Evolutionary conservation across 208 protist species (phyloP).

Genomic region (Crithidia thermophila): DNA sequence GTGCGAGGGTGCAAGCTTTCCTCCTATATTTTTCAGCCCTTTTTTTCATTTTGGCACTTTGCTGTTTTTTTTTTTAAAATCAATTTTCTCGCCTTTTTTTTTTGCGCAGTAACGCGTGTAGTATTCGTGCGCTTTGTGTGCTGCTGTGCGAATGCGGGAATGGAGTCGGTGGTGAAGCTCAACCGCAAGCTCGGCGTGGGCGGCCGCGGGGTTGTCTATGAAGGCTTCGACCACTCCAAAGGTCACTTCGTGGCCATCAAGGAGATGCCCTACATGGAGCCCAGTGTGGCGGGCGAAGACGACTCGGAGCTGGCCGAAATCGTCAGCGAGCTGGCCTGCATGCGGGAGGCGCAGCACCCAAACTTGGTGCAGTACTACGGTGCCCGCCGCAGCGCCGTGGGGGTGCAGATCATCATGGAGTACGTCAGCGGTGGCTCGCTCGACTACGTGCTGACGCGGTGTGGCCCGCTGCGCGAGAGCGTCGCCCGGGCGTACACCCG

Average conservation of each 20-base stretch:
- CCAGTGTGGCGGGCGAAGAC: conserved; percentile 27
- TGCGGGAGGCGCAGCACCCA: conserved; percentile 72
- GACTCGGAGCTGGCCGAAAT: conserved; percentile 42
- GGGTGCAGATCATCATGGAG: conserved; percentile 92
- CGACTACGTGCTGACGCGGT: conserved; percentile 64
- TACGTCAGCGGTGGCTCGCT: conserved; percentile 86
- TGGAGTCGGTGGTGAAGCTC: conserved; percentile 50
- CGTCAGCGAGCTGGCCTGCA: conserved; percentile 73
- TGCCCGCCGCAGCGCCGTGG: conserved; percentile 57
- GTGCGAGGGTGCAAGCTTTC: too few relatives aligned
- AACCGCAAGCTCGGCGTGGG: conserved; percentile 82
- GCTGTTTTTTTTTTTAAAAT: too few relatives aligned
- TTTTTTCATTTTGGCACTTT: too few relatives aligned
- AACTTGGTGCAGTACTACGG: conserved; percentile 88
- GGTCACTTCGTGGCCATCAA: conserved; percentile 91
- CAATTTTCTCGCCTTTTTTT: too few relatives aligned
- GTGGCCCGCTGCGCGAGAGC: conserved; percentile 65
- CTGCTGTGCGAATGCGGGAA: background rate
- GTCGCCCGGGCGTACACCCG: conserved; percentile 74
- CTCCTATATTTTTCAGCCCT: too few relatives aligned
- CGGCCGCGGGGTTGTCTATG: conserved; percentile 77
- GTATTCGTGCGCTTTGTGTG: too few relatives aligned
- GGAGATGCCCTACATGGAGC: conserved; percentile 71
- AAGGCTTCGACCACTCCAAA: conserved; percentile 79
- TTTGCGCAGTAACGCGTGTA: too few relatives aligned